These are phyloP conservation scores for Truncatella angustata DNA, from an alignment of 2,329 filamentous ascomycete genomes.

Conservation along the genomic window DNA sequence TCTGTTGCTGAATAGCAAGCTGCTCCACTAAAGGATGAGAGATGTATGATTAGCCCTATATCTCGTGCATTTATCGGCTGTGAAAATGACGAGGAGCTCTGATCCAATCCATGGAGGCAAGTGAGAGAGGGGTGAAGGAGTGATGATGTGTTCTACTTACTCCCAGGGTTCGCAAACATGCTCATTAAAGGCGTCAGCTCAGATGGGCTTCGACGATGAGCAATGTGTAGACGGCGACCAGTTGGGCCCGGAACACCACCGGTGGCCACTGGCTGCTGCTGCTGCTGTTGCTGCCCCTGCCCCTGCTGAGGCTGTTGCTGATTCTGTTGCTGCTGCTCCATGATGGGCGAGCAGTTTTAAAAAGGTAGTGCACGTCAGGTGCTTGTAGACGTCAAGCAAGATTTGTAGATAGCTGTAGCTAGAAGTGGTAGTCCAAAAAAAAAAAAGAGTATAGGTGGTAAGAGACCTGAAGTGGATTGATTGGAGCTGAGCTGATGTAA, in stretches of 20 bases:
- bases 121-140: neutral
- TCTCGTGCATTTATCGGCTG: no score
- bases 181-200: slow-evolving; percentile 97
- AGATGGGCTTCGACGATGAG: slow-evolving; percentile 93
- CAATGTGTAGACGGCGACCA: slow-evolving; percentile 92
- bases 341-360: slow-evolving; percentile 46
- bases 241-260: slow-evolving; percentile 68
- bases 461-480: neutral
- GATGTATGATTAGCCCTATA: neutral
- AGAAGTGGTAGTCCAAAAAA: neutral
- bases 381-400: slow-evolving; percentile 31
- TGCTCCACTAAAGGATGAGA: slow-evolving; percentile 74
- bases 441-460: neutral
- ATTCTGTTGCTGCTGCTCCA: slow-evolving; percentile 66
- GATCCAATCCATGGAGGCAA: neutral
- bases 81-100: neutral
- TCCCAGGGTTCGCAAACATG: slow-evolving; percentile 69
- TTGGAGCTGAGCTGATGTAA: slow-evolving; percentile 18
- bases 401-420: slow-evolving; percentile 2
- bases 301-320: slow-evolving; percentile 40
- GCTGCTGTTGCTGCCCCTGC: slow-evolving; percentile 35
- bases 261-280: slow-evolving; percentile 47
- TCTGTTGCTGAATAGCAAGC: slow-evolving; percentile 95
- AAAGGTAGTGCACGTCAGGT: slow-evolving; percentile 41
- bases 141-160: slow-evolving; percentile 45